Conservation (phyloP, 305 asterid genomes). For the Ajuga reptans region DNA sequence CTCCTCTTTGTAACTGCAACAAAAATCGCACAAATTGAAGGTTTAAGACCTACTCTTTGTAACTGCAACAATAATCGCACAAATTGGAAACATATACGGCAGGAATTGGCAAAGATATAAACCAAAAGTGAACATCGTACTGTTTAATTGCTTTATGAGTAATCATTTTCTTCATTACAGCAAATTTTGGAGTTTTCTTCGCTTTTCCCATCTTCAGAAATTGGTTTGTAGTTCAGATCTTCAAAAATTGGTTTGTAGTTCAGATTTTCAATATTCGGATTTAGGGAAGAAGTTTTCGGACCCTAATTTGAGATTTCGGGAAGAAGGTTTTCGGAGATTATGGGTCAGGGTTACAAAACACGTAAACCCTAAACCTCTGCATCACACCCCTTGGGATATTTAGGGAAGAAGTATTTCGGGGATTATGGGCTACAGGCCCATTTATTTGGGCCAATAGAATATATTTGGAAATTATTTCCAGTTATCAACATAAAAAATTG, state of each 20-base stretch:
- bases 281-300: too few species aligned
- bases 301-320: too few species aligned
- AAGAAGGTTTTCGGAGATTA: background rate
- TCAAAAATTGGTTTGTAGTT: background rate
- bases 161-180: slow-evolving; percentile 75
- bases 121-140: slow-evolving; percentile 25
- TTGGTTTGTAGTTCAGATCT: background rate
- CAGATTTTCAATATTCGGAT: background rate
- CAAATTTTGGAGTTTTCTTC: slow-evolving; percentile 69
- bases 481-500: too few species aligned
- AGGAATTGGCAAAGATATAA: background rate
- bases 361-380: slow-evolving; percentile 18
- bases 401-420: background rate
- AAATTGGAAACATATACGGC: background rate
- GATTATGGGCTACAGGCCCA: background rate
- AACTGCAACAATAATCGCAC: slow-evolving; percentile 28
- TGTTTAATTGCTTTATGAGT: slow-evolving; percentile 66
- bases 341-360: too few species aligned
- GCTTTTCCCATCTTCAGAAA: slow-evolving; percentile 76
- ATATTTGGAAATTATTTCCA: too few species aligned
- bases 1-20: slow-evolving; percentile 62
- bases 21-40: slow-evolving; percentile 19
- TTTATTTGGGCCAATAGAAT: background rate
- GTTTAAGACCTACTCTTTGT: slow-evolving; percentile 74
- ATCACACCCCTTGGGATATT: background rate